Evolutionary conservation across 805 yeast species (phyloP).

Genomic region (Candida schatavii): DNA sequence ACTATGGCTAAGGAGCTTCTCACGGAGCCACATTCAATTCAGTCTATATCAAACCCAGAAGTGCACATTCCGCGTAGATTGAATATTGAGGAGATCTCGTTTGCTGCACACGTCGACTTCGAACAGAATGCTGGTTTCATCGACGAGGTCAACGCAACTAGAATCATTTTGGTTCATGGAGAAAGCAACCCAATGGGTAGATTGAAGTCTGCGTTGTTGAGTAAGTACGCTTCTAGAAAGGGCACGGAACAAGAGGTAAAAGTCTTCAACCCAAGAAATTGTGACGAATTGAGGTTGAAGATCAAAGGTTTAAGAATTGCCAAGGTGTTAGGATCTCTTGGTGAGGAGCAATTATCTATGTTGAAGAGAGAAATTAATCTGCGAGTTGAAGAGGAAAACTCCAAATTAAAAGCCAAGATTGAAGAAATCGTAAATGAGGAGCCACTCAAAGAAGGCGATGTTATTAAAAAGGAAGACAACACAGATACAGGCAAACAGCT

Average conservation of each 20-base stretch:
- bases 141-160: conserved; percentile 78
- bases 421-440: conserved; percentile 1
- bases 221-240: conserved; percentile 77
- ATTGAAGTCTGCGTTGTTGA: conserved; percentile 83
- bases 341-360: conserved; percentile 37
- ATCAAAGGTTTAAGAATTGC: conserved; percentile 86
- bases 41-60: conserved; percentile 79
- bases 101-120: conserved; percentile 99
- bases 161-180: conserved; percentile 92
- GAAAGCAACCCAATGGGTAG: conserved; percentile 99
- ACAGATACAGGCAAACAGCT: conserved; percentile 2
- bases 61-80: conserved; percentile 82
- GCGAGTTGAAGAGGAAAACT: conserved; percentile 45
- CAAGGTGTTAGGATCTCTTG: conserved; percentile 57
- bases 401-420: conserved; percentile 25
- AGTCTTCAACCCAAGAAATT: conserved; percentile 89
- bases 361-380: conserved; percentile 54
- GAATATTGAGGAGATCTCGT: conserved; percentile 87
- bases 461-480: conserved; percentile 3
- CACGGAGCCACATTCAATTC: conserved; percentile 88
- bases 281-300: conserved; percentile 71
- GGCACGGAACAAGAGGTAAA: conserved; percentile 87
- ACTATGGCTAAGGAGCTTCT: conserved; percentile 91
- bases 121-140: conserved; percentile 91
- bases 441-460: conserved; percentile 1